A percentile compares a stretch with the other conserved stretches of the same genome.
Evolutionary conservation across 352 stramenopile genomes (phyloP).

Genomic region (Globisporangium nunn): DNA sequence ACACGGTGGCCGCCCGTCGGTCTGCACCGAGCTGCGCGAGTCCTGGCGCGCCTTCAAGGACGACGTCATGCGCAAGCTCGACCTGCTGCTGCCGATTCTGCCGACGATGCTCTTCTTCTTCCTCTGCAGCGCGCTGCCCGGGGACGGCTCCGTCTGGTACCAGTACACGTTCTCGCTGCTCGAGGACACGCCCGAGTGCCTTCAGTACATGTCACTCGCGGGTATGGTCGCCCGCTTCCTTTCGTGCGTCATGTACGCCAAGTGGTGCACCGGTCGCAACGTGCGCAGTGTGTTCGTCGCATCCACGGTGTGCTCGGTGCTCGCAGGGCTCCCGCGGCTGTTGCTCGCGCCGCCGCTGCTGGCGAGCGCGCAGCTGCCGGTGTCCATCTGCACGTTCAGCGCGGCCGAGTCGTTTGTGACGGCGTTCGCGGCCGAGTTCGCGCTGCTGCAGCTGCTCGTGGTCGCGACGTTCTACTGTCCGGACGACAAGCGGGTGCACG

Average conservation of each 20-base stretch:
- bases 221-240: conserved; percentile 67
- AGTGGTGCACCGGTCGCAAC: conserved; percentile 50
- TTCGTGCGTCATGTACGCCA: conserved; percentile 69
- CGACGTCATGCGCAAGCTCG: conserved; percentile 35
- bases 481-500: conserved; percentile 39
- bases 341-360: conserved; percentile 49
- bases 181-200: conserved; percentile 43
- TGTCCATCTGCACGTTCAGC: conserved; percentile 64
- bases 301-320: conserved; percentile 58
- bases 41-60: conserved; percentile 42
- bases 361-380: conserved; percentile 22
- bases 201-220: conserved; percentile 65
- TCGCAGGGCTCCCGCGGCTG: conserved; percentile 55
- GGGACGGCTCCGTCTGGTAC: conserved; percentile 68
- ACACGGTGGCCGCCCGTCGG: conserved; percentile 4
- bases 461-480: conserved; percentile 82
- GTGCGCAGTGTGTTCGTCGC: conserved; percentile 71
- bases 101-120: conserved; percentile 81
- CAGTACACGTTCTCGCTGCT: conserved; percentile 75
- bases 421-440: conserved; percentile 72
- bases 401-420: conserved; percentile 71
- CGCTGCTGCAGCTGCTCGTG: conserved; percentile 72
- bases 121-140: conserved; percentile 61
- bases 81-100: conserved; percentile 44
- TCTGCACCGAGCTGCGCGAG: conserved; percentile 12